Evolutionary conservation across 2,329 filamentous ascomycete genomes (phyloP).

Genomic region (Ceratocystis smalleyi): DNA sequence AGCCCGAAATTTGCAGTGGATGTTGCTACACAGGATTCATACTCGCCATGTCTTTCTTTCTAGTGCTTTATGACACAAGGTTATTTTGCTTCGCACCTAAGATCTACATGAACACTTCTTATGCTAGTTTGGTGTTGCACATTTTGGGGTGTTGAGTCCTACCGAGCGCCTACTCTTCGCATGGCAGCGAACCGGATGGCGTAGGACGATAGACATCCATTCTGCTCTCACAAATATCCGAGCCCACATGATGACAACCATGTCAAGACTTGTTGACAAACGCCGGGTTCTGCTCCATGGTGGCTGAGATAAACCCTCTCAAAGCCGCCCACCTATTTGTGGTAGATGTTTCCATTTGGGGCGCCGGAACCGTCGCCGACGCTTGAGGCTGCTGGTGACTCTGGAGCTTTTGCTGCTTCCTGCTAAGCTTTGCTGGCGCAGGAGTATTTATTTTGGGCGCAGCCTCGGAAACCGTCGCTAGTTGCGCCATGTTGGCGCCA

Average conservation of each 20-base stretch:
- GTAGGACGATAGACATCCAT: neutral
- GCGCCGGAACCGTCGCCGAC: slow-evolving; percentile 12
- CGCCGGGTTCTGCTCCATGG: slow-evolving; percentile 75
- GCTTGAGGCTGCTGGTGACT: neutral
- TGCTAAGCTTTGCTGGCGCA: slow-evolving; percentile 9
- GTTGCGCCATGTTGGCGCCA: slow-evolving; percentile 62
- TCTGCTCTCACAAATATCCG: neutral
- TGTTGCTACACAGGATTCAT: neutral
- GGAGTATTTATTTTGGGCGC: neutral
- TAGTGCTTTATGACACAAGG: neutral
- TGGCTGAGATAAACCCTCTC: slow-evolving; percentile 67
- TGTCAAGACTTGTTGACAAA: slow-evolving; percentile 32
- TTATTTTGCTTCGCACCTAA: neutral
- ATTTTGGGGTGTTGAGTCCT: no score
- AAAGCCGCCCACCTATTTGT: slow-evolving; percentile 63
- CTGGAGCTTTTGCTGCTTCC: slow-evolving; percentile 9
- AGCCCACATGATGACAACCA: neutral
- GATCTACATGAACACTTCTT: neutral
- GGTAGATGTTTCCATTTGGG: slow-evolving; percentile 25
- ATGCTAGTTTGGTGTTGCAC: neutral
- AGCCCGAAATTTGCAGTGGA: neutral
- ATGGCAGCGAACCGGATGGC: neutral
- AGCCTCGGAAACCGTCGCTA: slow-evolving; percentile 30
- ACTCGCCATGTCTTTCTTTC: neutral
- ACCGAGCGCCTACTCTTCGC: neutral